A percentile compares a stretch with the other conserved stretches of the same genome.
Evolutionary conservation across 2,329 filamentous ascomycete genomes (phyloP).

Genomic region (Aspergillus luchuensis): DNA sequence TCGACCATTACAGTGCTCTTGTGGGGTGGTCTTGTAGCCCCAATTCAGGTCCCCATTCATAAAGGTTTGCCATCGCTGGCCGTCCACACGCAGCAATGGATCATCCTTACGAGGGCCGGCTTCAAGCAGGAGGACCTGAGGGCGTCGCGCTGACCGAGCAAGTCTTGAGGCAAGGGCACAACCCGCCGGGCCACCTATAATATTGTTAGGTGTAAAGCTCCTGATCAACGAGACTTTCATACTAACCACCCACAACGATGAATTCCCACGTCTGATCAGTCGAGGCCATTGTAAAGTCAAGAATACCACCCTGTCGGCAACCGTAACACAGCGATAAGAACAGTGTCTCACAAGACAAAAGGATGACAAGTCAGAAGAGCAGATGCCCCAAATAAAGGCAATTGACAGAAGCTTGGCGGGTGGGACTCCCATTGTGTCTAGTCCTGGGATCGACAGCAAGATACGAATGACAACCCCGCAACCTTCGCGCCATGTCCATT

Average conservation of each 20-base stretch:
- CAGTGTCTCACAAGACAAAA: too few species aligned
- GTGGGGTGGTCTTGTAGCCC: constrained; percentile 54
- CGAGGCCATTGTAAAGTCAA: not conserved
- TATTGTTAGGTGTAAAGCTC: not conserved
- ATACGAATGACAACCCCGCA: not conserved
- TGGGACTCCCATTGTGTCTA: not conserved
- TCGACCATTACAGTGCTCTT: constrained; percentile 48
- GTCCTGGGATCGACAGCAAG: not conserved
- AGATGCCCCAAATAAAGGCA: not conserved
- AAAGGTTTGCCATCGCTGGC: constrained; percentile 59
- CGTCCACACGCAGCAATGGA: constrained; percentile 51
- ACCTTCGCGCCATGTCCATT: not conserved
- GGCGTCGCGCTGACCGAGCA: constrained; percentile 49
- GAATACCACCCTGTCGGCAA: too few species aligned
- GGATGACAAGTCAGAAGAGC: too few species aligned
- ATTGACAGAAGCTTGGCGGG: not conserved
- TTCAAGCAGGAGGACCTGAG: constrained; percentile 62
- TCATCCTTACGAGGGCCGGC: constrained; percentile 58
- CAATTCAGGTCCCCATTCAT: constrained; percentile 55
- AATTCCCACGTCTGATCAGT: constrained; percentile 8
- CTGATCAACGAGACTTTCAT: not conserved
- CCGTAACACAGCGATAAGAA: too few species aligned
- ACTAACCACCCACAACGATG: constrained; percentile 10
- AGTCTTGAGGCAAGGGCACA: constrained; percentile 58
- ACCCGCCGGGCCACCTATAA: constrained; percentile 61